Evolutionary conservation across 2,329 filamentous ascomycete genomes (phyloP), one percentile per base, ranked within the genome.

Genomic region (Paecilomyces variotii): DNA sequence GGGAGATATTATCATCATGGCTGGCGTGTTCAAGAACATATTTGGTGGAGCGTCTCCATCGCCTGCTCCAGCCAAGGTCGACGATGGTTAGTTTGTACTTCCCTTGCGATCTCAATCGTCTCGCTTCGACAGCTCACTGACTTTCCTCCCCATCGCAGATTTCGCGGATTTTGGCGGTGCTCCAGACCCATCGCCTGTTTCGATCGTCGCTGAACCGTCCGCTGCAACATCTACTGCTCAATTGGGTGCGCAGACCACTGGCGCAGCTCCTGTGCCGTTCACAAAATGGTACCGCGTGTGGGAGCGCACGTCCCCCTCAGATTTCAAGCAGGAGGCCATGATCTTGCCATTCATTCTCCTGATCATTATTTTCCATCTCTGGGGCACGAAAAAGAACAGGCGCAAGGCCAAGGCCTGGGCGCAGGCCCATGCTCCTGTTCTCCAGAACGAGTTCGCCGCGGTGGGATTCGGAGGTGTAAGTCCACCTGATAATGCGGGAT

Each of bases 231-330:
- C 73, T 59, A 76, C 79, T 60, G 76, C 80, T 62, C 75, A 80
- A 58, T 73, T 81, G 60, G 75, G 74, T 58, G 69, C 76, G 50
- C 74, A 76, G 54, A 66, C 70, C 32, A 70, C 75, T 19, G 80
- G 82, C 60, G 79, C 78, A 52, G 80, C 81, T 52, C 75, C 72
- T 51, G 78, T 80, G 27, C 89, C 90, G 12, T 97, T 88, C 75
- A 96, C 91, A 56, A 91, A 90, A 80, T 99, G 94, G 94, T 99
- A 97, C 79, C 91, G 91, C 58, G 81, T 97, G 61, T 94, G 96
- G 83, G 92, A 97, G 83, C 91, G 94, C 70, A 87, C 92, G 69
- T 86, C 86, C 27, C 79, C 87, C 60, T 82, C 82, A 69, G 94
- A 99, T 74, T 99, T 99, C 82, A 86, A 86, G 77, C 83, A 87